These are phyloP conservation scores for Tricladium varicosporioides DNA, from an alignment of 2,329 filamentous ascomycete species.

Conservation along the genomic window DNA sequence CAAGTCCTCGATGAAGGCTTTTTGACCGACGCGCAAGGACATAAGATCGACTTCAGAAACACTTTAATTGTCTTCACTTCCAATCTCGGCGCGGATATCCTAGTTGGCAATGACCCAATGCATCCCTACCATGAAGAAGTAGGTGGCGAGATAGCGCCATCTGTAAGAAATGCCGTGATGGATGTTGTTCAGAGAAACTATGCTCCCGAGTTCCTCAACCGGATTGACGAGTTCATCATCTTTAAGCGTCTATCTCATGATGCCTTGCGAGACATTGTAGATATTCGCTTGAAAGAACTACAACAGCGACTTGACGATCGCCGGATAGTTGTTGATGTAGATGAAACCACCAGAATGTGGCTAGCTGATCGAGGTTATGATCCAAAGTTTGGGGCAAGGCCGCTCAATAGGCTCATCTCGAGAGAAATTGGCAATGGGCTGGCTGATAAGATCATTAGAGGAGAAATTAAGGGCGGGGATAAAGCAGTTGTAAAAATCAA, in stretches of 20 bases:
- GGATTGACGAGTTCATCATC: slow-evolving; percentile 94
- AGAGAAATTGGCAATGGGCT: slow-evolving; percentile 87
- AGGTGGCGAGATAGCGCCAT: slow-evolving; percentile 68
- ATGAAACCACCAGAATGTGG: slow-evolving; percentile 75
- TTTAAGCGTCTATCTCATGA: slow-evolving; percentile 81
- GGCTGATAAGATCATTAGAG: slow-evolving; percentile 89
- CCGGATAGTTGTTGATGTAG: slow-evolving; percentile 73
- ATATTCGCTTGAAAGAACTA: slow-evolving; percentile 84
- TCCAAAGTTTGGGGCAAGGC: slow-evolving; percentile 84
- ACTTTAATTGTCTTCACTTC: slow-evolving; percentile 96
- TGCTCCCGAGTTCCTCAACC: slow-evolving; percentile 92
- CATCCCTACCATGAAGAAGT: slow-evolving; percentile 61
- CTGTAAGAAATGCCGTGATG: slow-evolving; percentile 79
- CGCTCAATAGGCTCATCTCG: slow-evolving; percentile 85
- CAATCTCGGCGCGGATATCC: slow-evolving; percentile 88
- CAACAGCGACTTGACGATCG: slow-evolving; percentile 81
- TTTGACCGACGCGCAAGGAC: slow-evolving; percentile 90
- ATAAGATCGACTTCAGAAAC: slow-evolving; percentile 95
- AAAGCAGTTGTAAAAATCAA: slow-evolving; percentile 68
- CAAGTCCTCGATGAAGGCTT: slow-evolving; percentile 97
- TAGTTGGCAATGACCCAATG: slow-evolving; percentile 70
- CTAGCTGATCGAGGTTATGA: slow-evolving; percentile 88
- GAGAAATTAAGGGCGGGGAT: slow-evolving; percentile 74
- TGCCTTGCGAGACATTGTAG: slow-evolving; percentile 87
- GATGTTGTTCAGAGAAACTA: slow-evolving; percentile 75